Percentiles rank a stretch among this genome's conserved stretches.
Evolutionary conservation across 139 green algal species (phyloP).

Genomic region (Haematococcus lacustris): DNA sequence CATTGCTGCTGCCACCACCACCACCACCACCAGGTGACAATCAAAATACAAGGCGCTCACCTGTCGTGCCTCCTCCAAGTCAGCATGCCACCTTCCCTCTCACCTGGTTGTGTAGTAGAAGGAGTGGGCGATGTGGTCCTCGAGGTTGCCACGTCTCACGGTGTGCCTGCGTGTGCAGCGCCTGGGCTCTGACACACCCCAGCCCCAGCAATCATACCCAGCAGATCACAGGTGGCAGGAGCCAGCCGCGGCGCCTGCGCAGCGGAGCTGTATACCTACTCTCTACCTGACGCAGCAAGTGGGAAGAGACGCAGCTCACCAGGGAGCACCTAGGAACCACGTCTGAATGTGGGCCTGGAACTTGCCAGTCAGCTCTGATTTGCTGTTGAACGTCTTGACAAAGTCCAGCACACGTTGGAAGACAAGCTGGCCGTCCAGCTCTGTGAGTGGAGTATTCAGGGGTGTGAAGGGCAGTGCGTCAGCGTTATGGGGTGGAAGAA

Average conservation of each 20-base stretch:
- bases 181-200: no score
- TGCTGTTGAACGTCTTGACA: not conserved
- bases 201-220: no score
- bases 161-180: not conserved
- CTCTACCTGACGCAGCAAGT: no score
- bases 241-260: no score
- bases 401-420: slow-evolving; percentile 4
- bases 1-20: no score
- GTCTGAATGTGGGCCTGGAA: not conserved
- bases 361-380: not conserved
- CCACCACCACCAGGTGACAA: not conserved
- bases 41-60: not conserved
- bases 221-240: no score
- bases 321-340: no score
- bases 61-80: not conserved
- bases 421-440: not conserved
- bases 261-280: no score
- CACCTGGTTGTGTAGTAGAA: slow-evolving; percentile 23
- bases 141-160: slow-evolving; percentile 14
- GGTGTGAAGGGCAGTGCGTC: no score
- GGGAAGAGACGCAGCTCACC: no score
- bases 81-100: not conserved
- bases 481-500: no score
- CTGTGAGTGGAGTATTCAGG: no score
- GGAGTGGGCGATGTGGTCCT: slow-evolving; percentile 16